These are phyloP conservation scores for Fusarium irregulare DNA, from an alignment of 2,329 filamentous ascomycete genomes.

Conservation along the genomic window DNA sequence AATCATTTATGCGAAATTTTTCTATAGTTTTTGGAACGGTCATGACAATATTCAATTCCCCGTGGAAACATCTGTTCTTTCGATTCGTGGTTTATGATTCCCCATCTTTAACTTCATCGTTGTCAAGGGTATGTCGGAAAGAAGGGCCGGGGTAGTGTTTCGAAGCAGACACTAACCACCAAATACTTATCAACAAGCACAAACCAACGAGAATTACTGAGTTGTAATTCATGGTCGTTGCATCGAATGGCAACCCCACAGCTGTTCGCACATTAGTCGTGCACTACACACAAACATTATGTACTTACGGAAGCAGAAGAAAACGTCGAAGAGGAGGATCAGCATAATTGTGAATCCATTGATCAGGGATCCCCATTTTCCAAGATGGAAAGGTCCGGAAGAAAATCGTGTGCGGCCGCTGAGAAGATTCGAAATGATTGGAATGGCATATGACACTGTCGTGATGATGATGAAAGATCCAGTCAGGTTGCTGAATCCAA, in stretches of 20 bases:
- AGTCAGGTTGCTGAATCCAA: constrained; percentile 43
- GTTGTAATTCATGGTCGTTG: constrained; percentile 44
- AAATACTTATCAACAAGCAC: constrained; percentile 24
- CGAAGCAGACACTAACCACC: constrained; percentile 39
- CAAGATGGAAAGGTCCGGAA: constrained; percentile 34
- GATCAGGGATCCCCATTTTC: constrained; percentile 11
- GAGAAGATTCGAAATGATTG: constrained; percentile 32
- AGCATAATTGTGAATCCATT: constrained; percentile 36
- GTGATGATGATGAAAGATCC: constrained; percentile 47
- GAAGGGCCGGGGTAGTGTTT: constrained; percentile 39
- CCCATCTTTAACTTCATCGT: background rate
- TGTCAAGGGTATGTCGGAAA: constrained; percentile 7
- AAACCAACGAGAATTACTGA: constrained; percentile 39
- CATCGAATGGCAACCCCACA: constrained; percentile 38
- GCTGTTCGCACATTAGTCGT: constrained; percentile 21
- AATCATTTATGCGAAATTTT: too few relatives aligned
- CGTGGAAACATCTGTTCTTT: too few relatives aligned
- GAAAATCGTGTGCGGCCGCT: constrained; percentile 32
- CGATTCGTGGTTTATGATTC: background rate
- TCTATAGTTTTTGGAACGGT: too few relatives aligned
- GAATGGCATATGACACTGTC: constrained; percentile 43
- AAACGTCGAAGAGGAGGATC: constrained; percentile 40
- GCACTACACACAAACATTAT: rapidly evolving
- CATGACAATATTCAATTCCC: too few relatives aligned
- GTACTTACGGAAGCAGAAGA: constrained; percentile 44